These are phyloP conservation scores for Carex sylvatica DNA, from an alignment of 202 grass and related monocot genomes.

Conservation along the genomic window DNA sequence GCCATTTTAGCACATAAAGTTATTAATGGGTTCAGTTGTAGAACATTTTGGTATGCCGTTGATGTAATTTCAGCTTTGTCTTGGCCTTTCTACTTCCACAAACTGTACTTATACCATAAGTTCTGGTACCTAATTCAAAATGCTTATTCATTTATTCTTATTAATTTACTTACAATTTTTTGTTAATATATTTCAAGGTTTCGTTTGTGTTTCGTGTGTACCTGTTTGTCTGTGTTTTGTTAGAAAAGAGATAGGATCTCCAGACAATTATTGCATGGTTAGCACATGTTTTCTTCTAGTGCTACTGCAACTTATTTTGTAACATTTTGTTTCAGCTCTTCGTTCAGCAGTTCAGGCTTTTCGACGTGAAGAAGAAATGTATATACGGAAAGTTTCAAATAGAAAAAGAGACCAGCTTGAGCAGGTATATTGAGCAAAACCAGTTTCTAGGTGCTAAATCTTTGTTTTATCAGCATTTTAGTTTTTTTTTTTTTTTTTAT, in stretches of 20 bases:
- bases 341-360: constrained; percentile 84
- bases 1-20: neutral
- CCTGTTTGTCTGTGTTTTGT: neutral
- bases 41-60: neutral
- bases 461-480: neutral
- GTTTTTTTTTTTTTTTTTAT: neutral
- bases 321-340: constrained; percentile 51
- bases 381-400: constrained; percentile 53
- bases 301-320: neutral
- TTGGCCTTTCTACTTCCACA: neutral
- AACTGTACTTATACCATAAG: neutral
- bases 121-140: neutral
- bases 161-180: neutral
- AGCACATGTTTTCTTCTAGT: neutral
- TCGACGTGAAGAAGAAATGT: constrained; percentile 46
- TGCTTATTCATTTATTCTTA: neutral
- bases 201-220: neutral
- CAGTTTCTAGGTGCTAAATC: neutral
- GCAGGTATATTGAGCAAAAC: constrained; percentile 37
- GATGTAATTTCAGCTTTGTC: neutral
- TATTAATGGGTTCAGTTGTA: neutral
- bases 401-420: constrained; percentile 62
- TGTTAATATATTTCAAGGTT: neutral
- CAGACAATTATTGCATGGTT: neutral
- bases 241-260: neutral